Evolutionary conservation across 2,329 filamentous ascomycete genomes (phyloP), one percentile per base, ranked within the genome.

Genomic region (Cercospora sp.): DNA sequence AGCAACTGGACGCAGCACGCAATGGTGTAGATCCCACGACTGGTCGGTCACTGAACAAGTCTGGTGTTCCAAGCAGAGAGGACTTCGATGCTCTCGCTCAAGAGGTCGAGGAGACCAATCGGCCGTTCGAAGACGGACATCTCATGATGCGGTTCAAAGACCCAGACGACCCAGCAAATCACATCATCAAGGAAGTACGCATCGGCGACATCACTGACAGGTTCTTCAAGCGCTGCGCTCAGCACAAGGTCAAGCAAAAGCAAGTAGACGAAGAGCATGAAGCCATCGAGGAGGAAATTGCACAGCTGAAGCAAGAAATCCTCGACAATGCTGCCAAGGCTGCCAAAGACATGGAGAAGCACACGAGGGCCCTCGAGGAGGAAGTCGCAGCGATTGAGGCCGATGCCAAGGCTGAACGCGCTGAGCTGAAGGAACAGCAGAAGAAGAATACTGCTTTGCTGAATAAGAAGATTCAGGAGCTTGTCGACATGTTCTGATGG

Each of bases 141-240:
- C 45, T 66, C 63, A 30, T 28, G 16, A 23, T 66, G 26, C 59
- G 58, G 9, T 64, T 64, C 58, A 51, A 60, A 28, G 51, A 48
- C 16, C 30, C 48, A 16, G 48, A 67, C 20, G 48, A 60, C 18
- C 30, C 20, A 23, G 51, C 31, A 5, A 58, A 42, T 18, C 60
- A 36, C 8, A 30, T 55, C 57, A 33, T 57, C 26, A 55, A 67
- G 18, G 45, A 26, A 30, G 42, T 58, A 2, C 48, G 64, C n/a
- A 64, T 77, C 31, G 72, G 69, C 36, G 69, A 70, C 10, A 71
- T 73, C 39, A 64, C 71, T 33, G 53, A 67, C n/a, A 66, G 66
- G 3, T 71, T 73, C 39, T 48, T 62, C 12, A 64, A 68, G 36
- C 66, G 69, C 6, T 45, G 62, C 10, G 63, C 63, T 9, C 57